Percentiles rank a stretch among this genome's conserved stretches.
Conservation (phyloP, 1,284 basidiomycete genomes). For the Ustilago cynodontis region DNA sequence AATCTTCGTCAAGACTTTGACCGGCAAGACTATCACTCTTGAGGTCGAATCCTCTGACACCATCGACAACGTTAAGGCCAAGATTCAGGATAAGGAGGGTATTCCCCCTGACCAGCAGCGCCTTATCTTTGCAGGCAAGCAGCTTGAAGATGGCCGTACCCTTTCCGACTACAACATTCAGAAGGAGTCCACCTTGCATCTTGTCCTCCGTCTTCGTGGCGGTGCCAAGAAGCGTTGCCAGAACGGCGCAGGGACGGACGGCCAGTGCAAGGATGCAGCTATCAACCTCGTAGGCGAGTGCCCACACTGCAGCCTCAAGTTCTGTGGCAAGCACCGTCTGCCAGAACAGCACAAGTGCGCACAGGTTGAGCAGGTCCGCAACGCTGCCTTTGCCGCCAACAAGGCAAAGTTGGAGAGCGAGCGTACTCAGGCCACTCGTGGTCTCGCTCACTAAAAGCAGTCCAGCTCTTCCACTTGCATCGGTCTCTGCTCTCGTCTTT, state of each 20-base stretch:
- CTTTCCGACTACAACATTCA: constrained; percentile 71
- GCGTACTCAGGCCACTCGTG: constrained; percentile 61
- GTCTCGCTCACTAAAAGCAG: constrained; percentile 62
- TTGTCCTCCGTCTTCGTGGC: constrained; percentile 67
- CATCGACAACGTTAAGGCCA: constrained; percentile 81
- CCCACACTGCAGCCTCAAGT: constrained; percentile 68
- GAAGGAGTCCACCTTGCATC: constrained; percentile 67
- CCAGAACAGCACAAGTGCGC: constrained; percentile 68
- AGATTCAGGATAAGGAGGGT: constrained; percentile 70
- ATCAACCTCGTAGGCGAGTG: constrained; percentile 69
- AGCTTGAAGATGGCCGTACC: constrained; percentile 72
- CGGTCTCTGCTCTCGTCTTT: constrained; percentile 3
- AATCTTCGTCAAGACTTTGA: constrained; percentile 77
- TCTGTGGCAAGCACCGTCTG: constrained; percentile 67
- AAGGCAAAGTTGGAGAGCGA: constrained; percentile 69
- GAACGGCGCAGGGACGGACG: constrained; percentile 63
- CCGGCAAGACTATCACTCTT: constrained; percentile 97
- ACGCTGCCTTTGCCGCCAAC: constrained; percentile 68
- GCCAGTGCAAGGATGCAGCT: constrained; percentile 67
- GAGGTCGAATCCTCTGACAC: constrained; percentile 90
- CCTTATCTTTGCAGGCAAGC: constrained; percentile 73
- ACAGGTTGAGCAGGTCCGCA: constrained; percentile 64
- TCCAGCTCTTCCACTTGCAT: neutral
- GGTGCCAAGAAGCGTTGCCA: constrained; percentile 70
- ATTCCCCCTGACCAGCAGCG: constrained; percentile 72